Evolutionary conservation across 2,329 filamentous ascomycete genomes (phyloP), one percentile per base, ranked within the genome.

Genomic region (Colletotrichum euphorbiae): DNA sequence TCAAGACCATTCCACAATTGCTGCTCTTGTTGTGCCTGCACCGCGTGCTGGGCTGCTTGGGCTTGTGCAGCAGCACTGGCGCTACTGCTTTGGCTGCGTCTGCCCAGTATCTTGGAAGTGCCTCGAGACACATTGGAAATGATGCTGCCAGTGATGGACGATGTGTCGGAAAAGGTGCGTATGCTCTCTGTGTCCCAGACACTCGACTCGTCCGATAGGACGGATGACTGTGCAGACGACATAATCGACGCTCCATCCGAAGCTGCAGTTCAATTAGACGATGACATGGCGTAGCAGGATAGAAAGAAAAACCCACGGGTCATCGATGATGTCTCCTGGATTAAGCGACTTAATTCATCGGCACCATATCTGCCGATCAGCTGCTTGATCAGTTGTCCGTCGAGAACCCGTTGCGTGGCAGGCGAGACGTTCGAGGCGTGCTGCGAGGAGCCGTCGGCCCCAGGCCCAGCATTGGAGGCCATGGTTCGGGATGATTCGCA

Each of bases 61-160:
- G 68, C 65, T 21, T 65, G 54, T 12, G 69, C 69, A 6, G 66
- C 66, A 19, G 67, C 62, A 21, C 67, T 24, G 19, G 65, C 65
- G 42, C 61, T 70, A 31, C 58, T 70, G 48, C 68, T 71, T 19
- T 63, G 55, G 28, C 60, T 69, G n/a, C 68, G 68, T 54, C 79
- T 74, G 21, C 76, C 73, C 42, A 79, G 72, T 8, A 79, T 66
- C 69, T 79, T 80, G 38, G 78, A 77, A 11, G 77, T 78, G 57
- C 77, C 74, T 15, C 76, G 75, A 12, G 78, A 80, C n/a, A 81
- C 75, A 67, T 79, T 80, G 43, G 80, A 81, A 36, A 80, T 76
- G 67, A 82, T 79, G 68, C 79, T 81, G 48, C 78, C 77, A 15
- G 78, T 77, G 17, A 77, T 76, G 21, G 78, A 80, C 12, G 78